Evolutionary conservation across 345 rosid species (phyloP), one percentile per base, ranked within the genome.

Genomic region (Ceriops tagal): DNA sequence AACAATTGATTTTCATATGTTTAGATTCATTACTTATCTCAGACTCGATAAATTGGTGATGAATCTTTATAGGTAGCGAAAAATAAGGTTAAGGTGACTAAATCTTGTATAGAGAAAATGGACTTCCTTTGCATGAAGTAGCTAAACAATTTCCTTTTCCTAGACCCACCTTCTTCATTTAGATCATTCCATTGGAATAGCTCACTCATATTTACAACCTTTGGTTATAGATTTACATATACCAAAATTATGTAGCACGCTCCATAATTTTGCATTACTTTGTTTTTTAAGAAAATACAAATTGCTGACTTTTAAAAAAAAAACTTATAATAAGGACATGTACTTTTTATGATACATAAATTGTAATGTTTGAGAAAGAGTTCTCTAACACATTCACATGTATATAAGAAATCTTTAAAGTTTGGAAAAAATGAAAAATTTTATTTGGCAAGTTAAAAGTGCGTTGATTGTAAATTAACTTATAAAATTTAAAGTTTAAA

Each of bases 151-250:
- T 71, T 82, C 83, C 79, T 92, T 86, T 90, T 95, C 74, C 97
- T 92, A 1, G 98, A 89, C 67, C 98, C 96, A 53, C 98, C 99
- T 81, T 95, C 97, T 37, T 98, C 99, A 21, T 95, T 92, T 52
- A 90, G 66, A 53, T 95, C 98, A 52, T 95, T 95, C 99, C 99
- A 95, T 67, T 90, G 96, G 32, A 88, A 86, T 28, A 95, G 88
- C 77, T 95, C 98, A 51, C 80, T 92, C 97, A 92, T 95, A 73
- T 85, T 95, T 9, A 85, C 71, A 1, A 98, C 90, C 77, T 95
- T 98, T 1, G 96, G 84, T 26, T 97, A 89, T 21, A 95, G 96
- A 32, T 98, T 95, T 9, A 98, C 99, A 8, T 92, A 92, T 27
- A 90, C 99, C 98, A 92, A 80, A 69, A 77, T 32, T 51, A n/a